phyloP scores from a whole-genome alignment of 352 stramenopile genomes.

The Globisporangium yorkense region DNA sequence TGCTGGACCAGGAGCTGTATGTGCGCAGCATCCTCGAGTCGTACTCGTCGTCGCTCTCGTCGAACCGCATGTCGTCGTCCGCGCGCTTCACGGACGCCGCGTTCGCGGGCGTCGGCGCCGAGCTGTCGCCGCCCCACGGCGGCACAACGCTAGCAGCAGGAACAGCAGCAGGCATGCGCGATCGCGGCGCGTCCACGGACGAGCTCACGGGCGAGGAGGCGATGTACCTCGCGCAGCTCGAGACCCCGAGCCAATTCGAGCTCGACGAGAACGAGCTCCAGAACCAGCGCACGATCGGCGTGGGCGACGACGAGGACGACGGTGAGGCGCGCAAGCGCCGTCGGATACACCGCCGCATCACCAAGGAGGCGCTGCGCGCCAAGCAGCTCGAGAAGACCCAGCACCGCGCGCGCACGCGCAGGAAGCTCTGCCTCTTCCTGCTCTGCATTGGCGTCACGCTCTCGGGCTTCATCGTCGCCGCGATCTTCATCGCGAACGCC shows the following conservation, averaged over 20 bases:
- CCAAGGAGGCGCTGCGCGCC: constrained; percentile 49
- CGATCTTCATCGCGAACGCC: constrained; percentile 49
- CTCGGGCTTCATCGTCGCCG: constrained; percentile 48
- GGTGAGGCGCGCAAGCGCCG: constrained; percentile 40
- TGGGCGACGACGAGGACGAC: constrained; percentile 16
- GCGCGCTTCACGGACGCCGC: constrained; percentile 20
- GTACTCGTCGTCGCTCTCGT: constrained; percentile 67
- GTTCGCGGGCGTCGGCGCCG: constrained; percentile 12
- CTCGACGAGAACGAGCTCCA: constrained; percentile 4
- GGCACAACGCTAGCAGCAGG: neutral
- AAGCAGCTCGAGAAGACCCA: constrained; percentile 51
- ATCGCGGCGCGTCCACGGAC: constrained; percentile 7
- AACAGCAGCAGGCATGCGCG: neutral
- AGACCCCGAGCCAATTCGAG: constrained; percentile 13
- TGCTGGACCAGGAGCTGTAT: constrained; percentile 58
- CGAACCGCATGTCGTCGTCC: constrained; percentile 40
- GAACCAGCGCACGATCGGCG: constrained; percentile 15
- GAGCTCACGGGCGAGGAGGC: constrained; percentile 10
- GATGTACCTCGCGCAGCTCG: constrained; percentile 17
- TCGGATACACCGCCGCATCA: constrained; percentile 43
- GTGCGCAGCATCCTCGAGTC: constrained; percentile 72
- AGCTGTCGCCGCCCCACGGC: constrained; percentile 10
- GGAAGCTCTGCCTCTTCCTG: constrained; percentile 55
- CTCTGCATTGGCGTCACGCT: constrained; percentile 53
- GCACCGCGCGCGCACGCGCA: constrained; percentile 42